Base-by-base conservation (phyloP, 352 stramenopile species). In the Globisporangium uncinulatum region DNA sequence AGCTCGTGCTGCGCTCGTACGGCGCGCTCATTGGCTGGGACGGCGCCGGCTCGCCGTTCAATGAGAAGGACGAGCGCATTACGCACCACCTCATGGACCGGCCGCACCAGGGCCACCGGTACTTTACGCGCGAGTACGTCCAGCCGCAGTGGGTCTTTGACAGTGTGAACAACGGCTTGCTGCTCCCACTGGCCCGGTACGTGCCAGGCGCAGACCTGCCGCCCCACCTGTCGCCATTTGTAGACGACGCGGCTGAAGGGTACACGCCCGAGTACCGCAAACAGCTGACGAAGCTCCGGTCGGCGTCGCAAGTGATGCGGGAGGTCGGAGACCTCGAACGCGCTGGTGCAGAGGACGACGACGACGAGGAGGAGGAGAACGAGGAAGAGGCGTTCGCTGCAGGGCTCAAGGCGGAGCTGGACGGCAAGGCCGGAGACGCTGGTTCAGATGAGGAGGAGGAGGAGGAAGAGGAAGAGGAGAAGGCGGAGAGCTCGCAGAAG, bases 101-200 rank as follows among this genome's bases (percentile, higher is more conserved):
- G 21, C 92, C 90, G 11, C 92, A 96, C 54, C 86, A 97, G 36
- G 86, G 87, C 14, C 75, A 94, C 56, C 84, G 73, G 4, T 92
- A 94, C 71, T 92, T 92, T 44, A 92, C 83, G 64, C 83, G 95
- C 65, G 97, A 99, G 73, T 99, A 97, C 63, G 83, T 99, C 45
- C 97, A 99, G 79, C 97, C 97, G 37, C 97, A 99, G 73, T 99
- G 97, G 97, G 80, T 99, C 24, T 96, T 99, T 52, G 97, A 99
- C 80, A 96, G 83, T 32, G 82, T 98, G 32, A 99, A 99, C 77
- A 98, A 98, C 58, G 79, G 91, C 39, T 86, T 99, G 44, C 48
- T 98, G 36, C 67, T 99, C 48, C 97, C 97, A 4, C 72, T 97
- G 32, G 71, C 83, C 15, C 87, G 85, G 42, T 99, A 99, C 71